These are phyloP conservation scores for Pyrus hybrid DNA, from an alignment of 331 rosid species.

Conservation along the genomic window DNA sequence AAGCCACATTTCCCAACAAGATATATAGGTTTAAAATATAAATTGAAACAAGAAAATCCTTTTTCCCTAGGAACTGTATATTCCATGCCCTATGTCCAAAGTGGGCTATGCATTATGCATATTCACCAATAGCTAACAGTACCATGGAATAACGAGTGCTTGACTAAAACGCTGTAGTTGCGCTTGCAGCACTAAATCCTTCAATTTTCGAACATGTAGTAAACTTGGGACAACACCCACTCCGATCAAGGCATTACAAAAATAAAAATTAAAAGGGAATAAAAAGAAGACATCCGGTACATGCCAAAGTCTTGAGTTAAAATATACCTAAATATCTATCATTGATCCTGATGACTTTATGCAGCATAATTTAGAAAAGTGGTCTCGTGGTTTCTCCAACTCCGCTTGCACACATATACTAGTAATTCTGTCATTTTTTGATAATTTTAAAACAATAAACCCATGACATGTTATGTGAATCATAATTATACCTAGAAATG, in stretches of 20 bases:
- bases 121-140: not conserved
- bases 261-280: not conserved
- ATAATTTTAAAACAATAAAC: no score
- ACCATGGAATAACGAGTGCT: not conserved
- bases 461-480: no score
- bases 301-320: not conserved
- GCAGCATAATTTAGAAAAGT: not conserved
- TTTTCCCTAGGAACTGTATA: not conserved
- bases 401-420: not conserved
- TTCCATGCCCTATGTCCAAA: not conserved
- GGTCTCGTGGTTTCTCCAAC: not conserved
- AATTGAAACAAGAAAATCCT: no score
- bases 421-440: no score
- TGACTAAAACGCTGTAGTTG: conserved; percentile 1
- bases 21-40: no score
- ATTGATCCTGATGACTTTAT: not conserved
- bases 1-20: no score
- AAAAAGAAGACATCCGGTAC: not conserved
- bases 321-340: not conserved
- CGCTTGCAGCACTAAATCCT: not conserved
- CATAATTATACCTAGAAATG: no score
- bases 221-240: conserved; percentile 5
- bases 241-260: not conserved
- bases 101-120: not conserved
- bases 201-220: not conserved